Conservation (phyloP, 2,329 filamentous ascomycete genomes). For the Xylaria hypoxylon region DNA sequence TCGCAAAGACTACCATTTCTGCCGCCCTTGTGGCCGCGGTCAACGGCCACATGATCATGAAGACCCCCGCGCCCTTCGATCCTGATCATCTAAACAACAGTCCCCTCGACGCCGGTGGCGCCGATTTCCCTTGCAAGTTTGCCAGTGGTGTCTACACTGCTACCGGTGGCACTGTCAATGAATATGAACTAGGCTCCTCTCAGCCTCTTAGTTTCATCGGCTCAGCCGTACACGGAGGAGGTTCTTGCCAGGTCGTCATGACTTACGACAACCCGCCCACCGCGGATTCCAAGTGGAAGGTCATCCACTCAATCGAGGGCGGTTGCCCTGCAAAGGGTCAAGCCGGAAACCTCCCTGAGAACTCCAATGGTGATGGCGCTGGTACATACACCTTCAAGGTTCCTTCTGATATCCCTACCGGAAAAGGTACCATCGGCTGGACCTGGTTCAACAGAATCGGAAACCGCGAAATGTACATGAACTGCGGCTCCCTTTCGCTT, state of each 20-base stretch:
- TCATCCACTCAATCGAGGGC: slow-evolving; percentile 88
- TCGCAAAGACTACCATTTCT: slow-evolving; percentile 62
- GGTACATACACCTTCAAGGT: slow-evolving; percentile 76
- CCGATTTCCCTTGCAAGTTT: slow-evolving; percentile 86
- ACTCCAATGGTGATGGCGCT: slow-evolving; percentile 59
- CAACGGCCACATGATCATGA: slow-evolving; percentile 82
- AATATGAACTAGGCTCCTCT: slow-evolving; percentile 71
- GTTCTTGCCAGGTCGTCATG: slow-evolving; percentile 89
- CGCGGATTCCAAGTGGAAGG: slow-evolving; percentile 79
- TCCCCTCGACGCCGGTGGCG: slow-evolving; percentile 71
- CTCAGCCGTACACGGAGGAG: slow-evolving; percentile 85
- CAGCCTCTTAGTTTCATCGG: slow-evolving; percentile 76
- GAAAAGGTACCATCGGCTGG: slow-evolving; percentile 87
- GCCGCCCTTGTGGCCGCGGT: slow-evolving; percentile 68
- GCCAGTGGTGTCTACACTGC: slow-evolving; percentile 57
- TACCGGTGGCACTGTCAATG: slow-evolving; percentile 63
- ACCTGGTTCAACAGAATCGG: slow-evolving; percentile 95
- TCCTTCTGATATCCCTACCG: slow-evolving; percentile 76
- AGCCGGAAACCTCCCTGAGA: slow-evolving; percentile 66
- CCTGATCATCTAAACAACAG: slow-evolving; percentile 61
- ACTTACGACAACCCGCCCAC: slow-evolving; percentile 80
- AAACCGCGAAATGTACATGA: slow-evolving; percentile 98
- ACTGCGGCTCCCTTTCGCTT: slow-evolving; percentile 83
- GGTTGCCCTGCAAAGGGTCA: slow-evolving; percentile 78
- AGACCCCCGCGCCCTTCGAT: slow-evolving; percentile 72